Conservation (phyloP, 208 protist genomes). For the Trypanosoma conorhini region DNA sequence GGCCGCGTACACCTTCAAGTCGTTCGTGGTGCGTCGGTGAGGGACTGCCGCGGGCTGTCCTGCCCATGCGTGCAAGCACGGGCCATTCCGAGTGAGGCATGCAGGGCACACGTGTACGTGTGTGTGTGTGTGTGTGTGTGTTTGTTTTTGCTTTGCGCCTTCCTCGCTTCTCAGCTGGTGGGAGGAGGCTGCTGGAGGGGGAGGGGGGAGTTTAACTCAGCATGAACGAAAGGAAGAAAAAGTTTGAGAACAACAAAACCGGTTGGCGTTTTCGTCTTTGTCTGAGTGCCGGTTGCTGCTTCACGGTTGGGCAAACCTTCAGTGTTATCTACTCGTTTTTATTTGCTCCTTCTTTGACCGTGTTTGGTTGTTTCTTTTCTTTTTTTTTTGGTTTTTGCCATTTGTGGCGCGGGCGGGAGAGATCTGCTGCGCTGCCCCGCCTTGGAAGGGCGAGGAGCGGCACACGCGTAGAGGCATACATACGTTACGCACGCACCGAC, state of each 20-base stretch:
- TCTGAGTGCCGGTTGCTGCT: neutral
- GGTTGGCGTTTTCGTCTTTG: neutral
- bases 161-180: neutral
- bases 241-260: neutral
- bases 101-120: slow-evolving; percentile 24
- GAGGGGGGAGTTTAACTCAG: neutral
- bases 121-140: slow-evolving; percentile 18
- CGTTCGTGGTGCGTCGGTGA: slow-evolving; percentile 19
- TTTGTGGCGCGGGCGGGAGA: neutral
- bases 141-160: neutral
- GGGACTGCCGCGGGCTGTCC: slow-evolving; percentile 23
- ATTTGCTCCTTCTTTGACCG: neutral
- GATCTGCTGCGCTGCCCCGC: no score
- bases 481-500: neutral
- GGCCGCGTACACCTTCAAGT: slow-evolving; percentile 8
- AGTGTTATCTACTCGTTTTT: neutral
- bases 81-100: neutral
- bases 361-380: neutral
- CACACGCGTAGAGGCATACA: neutral
- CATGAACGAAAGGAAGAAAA: neutral
- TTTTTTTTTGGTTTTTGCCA: neutral
- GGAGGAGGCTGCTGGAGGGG: neutral
- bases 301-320: neutral
- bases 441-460: no score
- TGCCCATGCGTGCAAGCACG: slow-evolving; percentile 20